Evolutionary conservation across 169 alveolate species (phyloP).

Genomic region (Plasmodium gallinaceum): DNA sequence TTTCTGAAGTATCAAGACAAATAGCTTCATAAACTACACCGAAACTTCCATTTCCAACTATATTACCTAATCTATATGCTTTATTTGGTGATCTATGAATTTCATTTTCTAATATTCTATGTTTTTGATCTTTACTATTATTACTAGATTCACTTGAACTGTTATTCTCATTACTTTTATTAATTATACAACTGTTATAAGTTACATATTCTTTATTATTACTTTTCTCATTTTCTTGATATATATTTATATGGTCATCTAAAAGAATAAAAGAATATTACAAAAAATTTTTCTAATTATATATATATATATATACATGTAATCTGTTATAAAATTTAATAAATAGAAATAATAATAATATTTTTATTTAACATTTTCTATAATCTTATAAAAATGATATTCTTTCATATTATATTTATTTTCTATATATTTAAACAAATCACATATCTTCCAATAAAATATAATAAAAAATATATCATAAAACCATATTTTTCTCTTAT

Average conservation of each 20-base stretch:
- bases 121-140: constrained; percentile 3
- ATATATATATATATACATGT: too few species aligned
- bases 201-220: not conserved
- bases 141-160: not conserved
- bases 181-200: not conserved
- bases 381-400: too few species aligned
- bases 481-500: too few species aligned
- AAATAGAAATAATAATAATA: too few species aligned
- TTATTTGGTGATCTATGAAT: constrained; percentile 51
- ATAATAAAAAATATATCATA: too few species aligned
- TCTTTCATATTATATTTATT: too few species aligned
- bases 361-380: too few species aligned
- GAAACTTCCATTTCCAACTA: constrained; percentile 98
- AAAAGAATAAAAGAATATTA: not conserved
- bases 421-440: too few species aligned
- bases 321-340: too few species aligned
- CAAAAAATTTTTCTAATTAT: not conserved
- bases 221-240: constrained; percentile 21
- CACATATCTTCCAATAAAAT: too few species aligned
- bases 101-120: constrained; percentile 20
- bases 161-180: not conserved
- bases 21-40: constrained; percentile 97
- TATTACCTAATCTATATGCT: constrained; percentile 88
- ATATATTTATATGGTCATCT: constrained; percentile 27
- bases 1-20: constrained; percentile 94